A percentile compares a stretch with the other conserved stretches of the same genome.
Evolutionary conservation across 352 stramenopile species (phyloP).

Genomic region (Phytopythium montanum): DNA sequence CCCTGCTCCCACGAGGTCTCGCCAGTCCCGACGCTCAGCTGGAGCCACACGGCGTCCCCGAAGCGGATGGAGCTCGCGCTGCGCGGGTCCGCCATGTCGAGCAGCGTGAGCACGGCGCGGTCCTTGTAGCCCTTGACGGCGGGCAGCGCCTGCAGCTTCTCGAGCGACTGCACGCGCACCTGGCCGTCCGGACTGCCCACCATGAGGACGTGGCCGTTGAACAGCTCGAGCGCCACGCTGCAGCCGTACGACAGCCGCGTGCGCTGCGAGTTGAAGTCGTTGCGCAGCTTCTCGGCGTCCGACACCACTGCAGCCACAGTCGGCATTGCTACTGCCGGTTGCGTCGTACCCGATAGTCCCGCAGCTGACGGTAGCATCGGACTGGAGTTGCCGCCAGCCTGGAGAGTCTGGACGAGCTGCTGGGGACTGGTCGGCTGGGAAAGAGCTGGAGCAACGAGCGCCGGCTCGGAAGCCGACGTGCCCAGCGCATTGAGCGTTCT

Average conservation of each 20-base stretch:
- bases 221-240: conserved; percentile 65
- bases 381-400: background rate
- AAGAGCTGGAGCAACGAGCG: conserved; percentile 3
- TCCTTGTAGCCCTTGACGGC: conserved; percentile 50
- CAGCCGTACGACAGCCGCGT: conserved; percentile 63
- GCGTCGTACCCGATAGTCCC: background rate
- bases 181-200: conserved; percentile 53
- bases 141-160: conserved; percentile 39
- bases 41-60: conserved; percentile 73
- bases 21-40: conserved; percentile 60
- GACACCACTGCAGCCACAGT: conserved; percentile 14
- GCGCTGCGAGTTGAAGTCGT: conserved; percentile 67
- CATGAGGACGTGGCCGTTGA: conserved; percentile 76
- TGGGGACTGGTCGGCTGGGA: background rate
- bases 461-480: conserved; percentile 35
- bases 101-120: conserved; percentile 64
- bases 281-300: conserved; percentile 61
- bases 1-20: conserved; percentile 73
- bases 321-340: background rate
- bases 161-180: conserved; percentile 59
- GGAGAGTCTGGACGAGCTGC: background rate
- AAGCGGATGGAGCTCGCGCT: conserved; percentile 69
- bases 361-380: background rate
- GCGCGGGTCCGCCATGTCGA: conserved; percentile 58
- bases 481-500: conserved; percentile 46